Evolutionary conservation across 169 alveolate species (phyloP).

Genomic region (Plasmodium berghei): DNA sequence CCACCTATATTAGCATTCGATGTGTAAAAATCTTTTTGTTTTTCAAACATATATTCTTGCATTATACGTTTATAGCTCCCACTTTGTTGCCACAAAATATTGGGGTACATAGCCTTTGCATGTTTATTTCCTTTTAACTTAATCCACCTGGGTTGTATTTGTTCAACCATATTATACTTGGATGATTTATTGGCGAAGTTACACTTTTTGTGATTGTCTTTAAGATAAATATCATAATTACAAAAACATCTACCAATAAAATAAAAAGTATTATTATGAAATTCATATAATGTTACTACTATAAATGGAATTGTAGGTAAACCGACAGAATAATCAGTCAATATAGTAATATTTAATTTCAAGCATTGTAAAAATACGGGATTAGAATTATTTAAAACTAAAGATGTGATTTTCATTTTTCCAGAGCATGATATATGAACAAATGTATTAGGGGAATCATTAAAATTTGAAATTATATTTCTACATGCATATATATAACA

Average conservation of each 20-base stretch:
- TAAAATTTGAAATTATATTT: constrained; percentile 81
- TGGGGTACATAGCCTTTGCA: constrained; percentile 65
- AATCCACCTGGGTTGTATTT: constrained; percentile 90
- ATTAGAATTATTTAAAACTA: constrained; percentile 79
- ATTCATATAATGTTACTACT: constrained; percentile 68
- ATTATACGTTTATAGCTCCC: constrained; percentile 45
- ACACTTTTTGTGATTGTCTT: constrained; percentile 72
- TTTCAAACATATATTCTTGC: constrained; percentile 58
- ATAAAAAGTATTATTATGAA: constrained; percentile 71
- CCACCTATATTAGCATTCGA: background rate
- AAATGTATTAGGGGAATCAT: constrained; percentile 85
- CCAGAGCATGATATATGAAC: constrained; percentile 87
- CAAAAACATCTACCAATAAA: constrained; percentile 73
- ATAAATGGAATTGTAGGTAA: constrained; percentile 73
- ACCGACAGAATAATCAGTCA: constrained; percentile 75
- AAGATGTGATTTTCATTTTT: constrained; percentile 82
- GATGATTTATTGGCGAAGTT: constrained; percentile 74
- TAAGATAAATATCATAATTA: constrained; percentile 58
- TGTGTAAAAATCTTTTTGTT: constrained; percentile 27
- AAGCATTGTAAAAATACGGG: constrained; percentile 89
- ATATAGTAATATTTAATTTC: constrained; percentile 75
- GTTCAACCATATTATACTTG: constrained; percentile 67
- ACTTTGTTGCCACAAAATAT: constrained; percentile 67
- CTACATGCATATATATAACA: constrained; percentile 90
- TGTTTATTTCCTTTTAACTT: constrained; percentile 87